Evolutionary conservation across 2,329 filamentous ascomycete species (phyloP).

Genomic region (Boeremia lycopersici): DNA sequence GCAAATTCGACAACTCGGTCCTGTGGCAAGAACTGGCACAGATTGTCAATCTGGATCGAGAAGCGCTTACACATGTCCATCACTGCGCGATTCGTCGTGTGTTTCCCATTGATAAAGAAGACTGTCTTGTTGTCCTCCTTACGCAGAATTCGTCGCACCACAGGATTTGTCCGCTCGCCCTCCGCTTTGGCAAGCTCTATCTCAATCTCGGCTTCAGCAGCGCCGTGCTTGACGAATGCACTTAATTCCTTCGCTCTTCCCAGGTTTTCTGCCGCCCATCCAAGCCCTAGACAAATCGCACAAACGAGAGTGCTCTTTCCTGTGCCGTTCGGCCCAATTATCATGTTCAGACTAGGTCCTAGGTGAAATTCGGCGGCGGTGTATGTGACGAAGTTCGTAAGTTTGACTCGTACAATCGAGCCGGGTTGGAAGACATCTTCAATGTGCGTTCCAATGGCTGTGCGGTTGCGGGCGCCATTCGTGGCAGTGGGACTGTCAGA

Average conservation of each 20-base stretch:
- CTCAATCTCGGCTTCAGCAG: constrained; percentile 78
- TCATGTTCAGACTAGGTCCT: constrained; percentile 94
- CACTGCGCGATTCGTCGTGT: constrained; percentile 66
- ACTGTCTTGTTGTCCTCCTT: constrained; percentile 80
- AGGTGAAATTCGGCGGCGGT: constrained; percentile 88
- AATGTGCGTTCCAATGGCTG: constrained; percentile 10
- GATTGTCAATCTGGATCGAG: constrained; percentile 94
- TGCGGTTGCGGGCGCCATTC: constrained; percentile 9
- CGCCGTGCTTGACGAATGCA: constrained; percentile 93
- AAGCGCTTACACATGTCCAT: constrained; percentile 71
- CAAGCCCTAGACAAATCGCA: constrained; percentile 91
- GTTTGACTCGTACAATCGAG: constrained; percentile 83
- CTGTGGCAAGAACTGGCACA: constrained; percentile 96
- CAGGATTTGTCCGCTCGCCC: constrained; percentile 66
- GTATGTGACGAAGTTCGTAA: constrained; percentile 94
- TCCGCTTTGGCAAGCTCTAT: constrained; percentile 78
- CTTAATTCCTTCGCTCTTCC: constrained; percentile 83
- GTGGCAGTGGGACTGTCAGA: constrained; percentile 21
- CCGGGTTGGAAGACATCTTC: constrained; percentile 64
- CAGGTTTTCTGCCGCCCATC: constrained; percentile 71
- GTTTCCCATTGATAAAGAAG: constrained; percentile 77
- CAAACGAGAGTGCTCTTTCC: constrained; percentile 98
- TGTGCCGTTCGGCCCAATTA: constrained; percentile 98
- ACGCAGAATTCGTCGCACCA: constrained; percentile 77
- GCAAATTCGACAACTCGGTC: constrained; percentile 96